Conservation (phyloP, 768 basidiomycete genomes). For the Leucocoprinus birnbaumii region DNA sequence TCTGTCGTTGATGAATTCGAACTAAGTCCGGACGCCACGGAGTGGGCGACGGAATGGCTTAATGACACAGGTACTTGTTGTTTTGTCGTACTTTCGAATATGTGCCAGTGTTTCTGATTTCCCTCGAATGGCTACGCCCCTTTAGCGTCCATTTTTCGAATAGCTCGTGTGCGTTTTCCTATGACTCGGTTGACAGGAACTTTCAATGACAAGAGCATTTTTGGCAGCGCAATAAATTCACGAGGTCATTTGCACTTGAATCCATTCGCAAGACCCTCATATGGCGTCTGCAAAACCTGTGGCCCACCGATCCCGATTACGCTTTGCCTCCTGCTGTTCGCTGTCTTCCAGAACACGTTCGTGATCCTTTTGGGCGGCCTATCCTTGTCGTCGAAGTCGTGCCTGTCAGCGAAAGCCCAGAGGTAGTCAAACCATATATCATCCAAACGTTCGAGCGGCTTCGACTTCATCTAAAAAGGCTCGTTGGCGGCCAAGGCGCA, state of each 20-base stretch:
- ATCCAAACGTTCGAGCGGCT: constrained; percentile 54
- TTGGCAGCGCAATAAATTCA: constrained; percentile 65
- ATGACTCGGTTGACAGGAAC: constrained; percentile 8
- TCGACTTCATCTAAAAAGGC: constrained; percentile 48
- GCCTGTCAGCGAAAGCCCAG: constrained; percentile 34
- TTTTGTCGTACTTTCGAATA: neutral
- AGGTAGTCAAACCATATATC: constrained; percentile 38
- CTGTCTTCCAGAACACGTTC: constrained; percentile 50
- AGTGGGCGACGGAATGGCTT: constrained; percentile 62
- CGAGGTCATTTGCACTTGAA: constrained; percentile 58
- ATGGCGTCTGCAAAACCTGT: constrained; percentile 52
- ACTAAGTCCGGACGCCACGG: constrained; percentile 40
- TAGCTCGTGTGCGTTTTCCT: constrained; percentile 50
- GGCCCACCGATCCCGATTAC: constrained; percentile 27
- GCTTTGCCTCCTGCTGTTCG: constrained; percentile 35
- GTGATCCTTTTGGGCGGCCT: constrained; percentile 65
- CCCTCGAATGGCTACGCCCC: constrained; percentile 16
- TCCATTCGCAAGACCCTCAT: constrained; percentile 49
- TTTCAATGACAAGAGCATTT: constrained; percentile 7
- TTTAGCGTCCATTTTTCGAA: constrained; percentile 56
- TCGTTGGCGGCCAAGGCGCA: constrained; percentile 35
- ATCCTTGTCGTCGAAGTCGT: constrained; percentile 53
- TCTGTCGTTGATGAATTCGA: constrained; percentile 56
- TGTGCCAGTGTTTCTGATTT: neutral
- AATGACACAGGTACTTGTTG: constrained; percentile 56